Percentiles rank a stretch among this genome's conserved stretches.
Conservation (phyloP, 208 protist genomes). For the Acanthamoeba royreba region DNA sequence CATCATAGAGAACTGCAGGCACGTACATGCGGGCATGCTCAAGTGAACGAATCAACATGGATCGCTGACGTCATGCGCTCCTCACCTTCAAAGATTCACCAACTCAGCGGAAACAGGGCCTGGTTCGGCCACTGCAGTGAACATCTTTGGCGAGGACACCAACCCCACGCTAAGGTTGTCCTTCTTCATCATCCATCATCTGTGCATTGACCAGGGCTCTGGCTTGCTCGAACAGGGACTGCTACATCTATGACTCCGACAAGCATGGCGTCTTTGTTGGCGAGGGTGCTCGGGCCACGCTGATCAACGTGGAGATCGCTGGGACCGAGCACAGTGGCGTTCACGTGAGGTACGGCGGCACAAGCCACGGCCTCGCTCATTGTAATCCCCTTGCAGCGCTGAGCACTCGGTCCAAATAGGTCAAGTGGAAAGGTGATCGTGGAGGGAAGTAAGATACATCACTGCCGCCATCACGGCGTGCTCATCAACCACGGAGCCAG, state of each 20-base stretch:
- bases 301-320: not conserved
- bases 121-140: not conserved
- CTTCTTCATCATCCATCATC: not conserved
- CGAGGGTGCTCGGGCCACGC: not conserved
- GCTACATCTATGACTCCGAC: not conserved
- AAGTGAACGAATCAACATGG: no score
- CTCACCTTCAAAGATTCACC: not conserved
- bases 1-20: not conserved
- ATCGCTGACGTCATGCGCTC: not conserved
- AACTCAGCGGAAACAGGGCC: not conserved
- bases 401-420: not conserved
- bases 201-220: not conserved
- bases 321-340: not conserved
- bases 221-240: not conserved
- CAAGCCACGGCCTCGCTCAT: not conserved
- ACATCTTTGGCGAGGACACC: not conserved
- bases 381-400: not conserved
- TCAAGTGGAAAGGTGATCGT: not conserved
- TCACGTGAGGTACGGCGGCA: not conserved
- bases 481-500: not conserved
- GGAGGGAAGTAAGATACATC: not conserved
- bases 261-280: not conserved
- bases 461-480: slow-evolving; percentile 9
- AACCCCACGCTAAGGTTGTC: not conserved
- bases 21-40: no score